Evolutionary conservation across 441 rosid species (phyloP).

Genomic region (Brassica balearica): DNA sequence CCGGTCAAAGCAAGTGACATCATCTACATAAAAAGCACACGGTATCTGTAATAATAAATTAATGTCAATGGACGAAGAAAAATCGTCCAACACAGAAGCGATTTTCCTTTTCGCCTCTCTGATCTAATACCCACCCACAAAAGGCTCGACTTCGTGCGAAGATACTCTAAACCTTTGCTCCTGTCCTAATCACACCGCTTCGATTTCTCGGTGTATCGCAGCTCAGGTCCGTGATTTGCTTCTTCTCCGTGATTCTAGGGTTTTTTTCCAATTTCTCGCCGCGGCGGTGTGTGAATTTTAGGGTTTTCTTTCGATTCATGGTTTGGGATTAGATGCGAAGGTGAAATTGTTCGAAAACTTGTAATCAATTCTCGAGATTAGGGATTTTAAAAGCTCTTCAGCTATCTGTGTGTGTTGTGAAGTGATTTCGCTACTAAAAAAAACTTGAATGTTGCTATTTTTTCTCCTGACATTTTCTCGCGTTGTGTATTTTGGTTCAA

Average conservation of each 20-base stretch:
- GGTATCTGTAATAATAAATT: neutral
- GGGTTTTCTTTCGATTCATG: slow-evolving; percentile 22
- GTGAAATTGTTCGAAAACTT: neutral
- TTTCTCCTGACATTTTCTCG: neutral
- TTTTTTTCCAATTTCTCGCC: slow-evolving; percentile 22
- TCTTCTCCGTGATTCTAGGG: slow-evolving; percentile 42
- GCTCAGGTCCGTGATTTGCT: slow-evolving; percentile 2
- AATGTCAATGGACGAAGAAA: slow-evolving; percentile 11
- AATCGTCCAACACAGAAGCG: slow-evolving; percentile 1
- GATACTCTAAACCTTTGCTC: neutral
- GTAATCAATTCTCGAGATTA: slow-evolving; percentile 6
- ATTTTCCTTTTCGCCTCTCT: neutral
- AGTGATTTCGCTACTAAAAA: neutral
- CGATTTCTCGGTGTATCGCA: slow-evolving; percentile 11
- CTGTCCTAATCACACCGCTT: slow-evolving; percentile 6
- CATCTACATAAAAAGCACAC: slow-evolving; percentile 12
- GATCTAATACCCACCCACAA: slow-evolving; percentile 11
- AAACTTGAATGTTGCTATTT: neutral
- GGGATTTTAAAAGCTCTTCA: neutral
- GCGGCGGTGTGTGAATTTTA: slow-evolving; percentile 17
- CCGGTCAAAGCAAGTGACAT: slow-evolving; percentile 37
- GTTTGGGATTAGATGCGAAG: slow-evolving; percentile 34
- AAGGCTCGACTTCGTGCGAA: slow-evolving; percentile 34
- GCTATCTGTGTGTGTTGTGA: neutral
- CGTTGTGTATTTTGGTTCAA: neutral